These are phyloP conservation scores for Leccinum pachyderme DNA, from an alignment of 1,284 basidiomycete genomes.

Conservation along the genomic window DNA sequence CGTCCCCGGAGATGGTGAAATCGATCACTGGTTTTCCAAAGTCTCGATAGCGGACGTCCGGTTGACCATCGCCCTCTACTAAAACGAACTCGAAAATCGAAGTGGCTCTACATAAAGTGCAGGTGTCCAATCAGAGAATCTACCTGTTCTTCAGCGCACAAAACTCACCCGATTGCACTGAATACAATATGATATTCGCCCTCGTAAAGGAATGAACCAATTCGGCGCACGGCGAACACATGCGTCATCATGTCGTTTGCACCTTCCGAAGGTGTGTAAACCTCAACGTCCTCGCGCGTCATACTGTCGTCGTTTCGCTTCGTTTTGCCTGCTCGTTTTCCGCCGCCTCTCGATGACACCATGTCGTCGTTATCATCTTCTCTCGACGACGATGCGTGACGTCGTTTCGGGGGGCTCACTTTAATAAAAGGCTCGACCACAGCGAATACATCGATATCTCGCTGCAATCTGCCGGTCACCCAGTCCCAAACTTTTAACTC, in stretches of 20 bases:
- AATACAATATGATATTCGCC: conserved; percentile 52
- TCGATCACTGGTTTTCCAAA: conserved; percentile 59
- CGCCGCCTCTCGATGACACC: conserved; percentile 21
- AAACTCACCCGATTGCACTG: conserved; percentile 62
- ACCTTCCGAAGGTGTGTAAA: background rate
- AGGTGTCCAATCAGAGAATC: background rate
- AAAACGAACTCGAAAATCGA: conserved; percentile 59
- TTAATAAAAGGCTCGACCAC: conserved; percentile 61
- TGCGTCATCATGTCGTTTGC: conserved; percentile 41
- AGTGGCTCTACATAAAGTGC: conserved; percentile 48
- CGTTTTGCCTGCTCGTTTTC: conserved; percentile 26
- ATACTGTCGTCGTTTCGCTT: conserved; percentile 17
- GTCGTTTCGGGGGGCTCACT: conserved; percentile 44
- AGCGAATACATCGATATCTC: conserved; percentile 55
- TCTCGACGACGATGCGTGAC: conserved; percentile 32
- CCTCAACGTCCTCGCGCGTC: conserved; percentile 8
- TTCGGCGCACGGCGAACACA: conserved; percentile 31
- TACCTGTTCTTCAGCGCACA: background rate
- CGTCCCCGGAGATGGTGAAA: conserved; percentile 46
- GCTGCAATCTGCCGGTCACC: conserved; percentile 55
- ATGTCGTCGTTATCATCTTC: conserved; percentile 38
- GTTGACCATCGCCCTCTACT: conserved; percentile 28
- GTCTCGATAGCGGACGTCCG: conserved; percentile 44
- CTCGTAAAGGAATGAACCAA: conserved; percentile 25
- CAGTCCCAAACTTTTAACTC: conserved; percentile 80